These are phyloP conservation scores for Cryptococcus hybrid DNA, from an alignment of 1,284 basidiomycete species.

Conservation along the genomic window DNA sequence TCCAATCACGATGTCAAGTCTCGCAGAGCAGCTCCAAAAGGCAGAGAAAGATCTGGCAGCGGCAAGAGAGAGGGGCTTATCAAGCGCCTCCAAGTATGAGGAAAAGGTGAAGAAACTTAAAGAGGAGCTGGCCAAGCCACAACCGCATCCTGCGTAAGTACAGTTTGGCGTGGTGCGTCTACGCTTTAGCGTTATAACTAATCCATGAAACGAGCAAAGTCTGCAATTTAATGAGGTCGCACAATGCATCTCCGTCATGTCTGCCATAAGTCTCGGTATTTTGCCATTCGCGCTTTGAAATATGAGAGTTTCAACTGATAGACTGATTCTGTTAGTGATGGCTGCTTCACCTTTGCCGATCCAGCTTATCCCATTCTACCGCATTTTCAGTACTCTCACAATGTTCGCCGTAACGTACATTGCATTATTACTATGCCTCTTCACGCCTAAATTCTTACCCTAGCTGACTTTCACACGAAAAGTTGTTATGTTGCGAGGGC, in stretches of 20 bases:
- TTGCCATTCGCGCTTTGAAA: not conserved
- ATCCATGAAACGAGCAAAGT: constrained; percentile 10
- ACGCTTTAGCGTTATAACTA: too few relatives aligned
- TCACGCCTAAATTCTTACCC: not conserved
- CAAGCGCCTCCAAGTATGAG: constrained; percentile 8
- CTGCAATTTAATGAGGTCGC: constrained; percentile 32
- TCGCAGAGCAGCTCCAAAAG: constrained; percentile 14
- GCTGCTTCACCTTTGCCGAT: constrained; percentile 22
- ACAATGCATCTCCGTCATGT: constrained; percentile 36
- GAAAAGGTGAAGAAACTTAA: constrained; percentile 18
- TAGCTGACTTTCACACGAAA: not conserved
- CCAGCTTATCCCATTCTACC: constrained; percentile 30
- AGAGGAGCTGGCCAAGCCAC: constrained; percentile 27
- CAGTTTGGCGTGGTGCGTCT: not conserved
- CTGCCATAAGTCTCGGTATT: constrained; percentile 26
- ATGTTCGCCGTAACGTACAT: constrained; percentile 31
- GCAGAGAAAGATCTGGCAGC: constrained; percentile 11
- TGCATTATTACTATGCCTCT: not conserved
- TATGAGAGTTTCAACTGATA: not conserved
- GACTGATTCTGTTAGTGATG: constrained; percentile 13
- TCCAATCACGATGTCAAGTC: constrained; percentile 3
- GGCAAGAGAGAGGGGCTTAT: constrained; percentile 11
- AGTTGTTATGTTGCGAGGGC: constrained; percentile 27
- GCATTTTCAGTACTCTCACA: constrained; percentile 31
- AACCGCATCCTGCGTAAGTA: constrained; percentile 34